phyloP scores from a whole-genome alignment of 1,139 yeast genomes.

The Geotrichum cucujoidarum region DNA sequence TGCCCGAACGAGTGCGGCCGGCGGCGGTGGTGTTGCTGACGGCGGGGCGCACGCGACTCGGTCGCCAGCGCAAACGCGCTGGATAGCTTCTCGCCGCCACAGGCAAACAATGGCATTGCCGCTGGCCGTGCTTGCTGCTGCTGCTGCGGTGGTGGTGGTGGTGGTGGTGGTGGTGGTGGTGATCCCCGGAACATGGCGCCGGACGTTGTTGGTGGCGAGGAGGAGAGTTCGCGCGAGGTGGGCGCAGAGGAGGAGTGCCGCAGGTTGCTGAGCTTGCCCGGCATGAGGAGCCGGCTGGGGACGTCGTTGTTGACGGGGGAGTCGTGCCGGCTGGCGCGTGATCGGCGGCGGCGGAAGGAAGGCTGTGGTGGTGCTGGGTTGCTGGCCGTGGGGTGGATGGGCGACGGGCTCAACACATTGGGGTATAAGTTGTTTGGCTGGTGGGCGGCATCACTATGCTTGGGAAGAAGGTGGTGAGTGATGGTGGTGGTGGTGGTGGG shows the following conservation, averaged over 20 bases:
- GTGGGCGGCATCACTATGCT: too few species aligned
- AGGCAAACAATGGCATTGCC: too few species aligned
- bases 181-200: not conserved
- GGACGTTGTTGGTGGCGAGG: not conserved
- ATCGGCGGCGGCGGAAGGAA: not conserved
- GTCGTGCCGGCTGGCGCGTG: too few species aligned
- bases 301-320: too few species aligned
- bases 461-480: not conserved
- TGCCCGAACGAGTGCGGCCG: too few species aligned
- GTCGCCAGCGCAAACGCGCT: slow-evolving; percentile 2
- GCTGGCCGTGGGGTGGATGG: not conserved
- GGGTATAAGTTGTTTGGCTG: not conserved
- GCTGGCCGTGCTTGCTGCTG: too few species aligned
- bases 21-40: not conserved
- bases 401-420: not conserved
- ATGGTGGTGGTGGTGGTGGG: not conserved
- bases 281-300: not conserved
- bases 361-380: not conserved
- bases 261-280: not conserved
- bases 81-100: not conserved
- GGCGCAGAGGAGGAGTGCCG: not conserved
- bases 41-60: not conserved
- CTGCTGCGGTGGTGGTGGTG: too few species aligned
- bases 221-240: not conserved
- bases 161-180: not conserved